These are phyloP conservation scores for Zostera marina DNA, from an alignment of 116 monocot genomes.

Conservation along the genomic window DNA sequence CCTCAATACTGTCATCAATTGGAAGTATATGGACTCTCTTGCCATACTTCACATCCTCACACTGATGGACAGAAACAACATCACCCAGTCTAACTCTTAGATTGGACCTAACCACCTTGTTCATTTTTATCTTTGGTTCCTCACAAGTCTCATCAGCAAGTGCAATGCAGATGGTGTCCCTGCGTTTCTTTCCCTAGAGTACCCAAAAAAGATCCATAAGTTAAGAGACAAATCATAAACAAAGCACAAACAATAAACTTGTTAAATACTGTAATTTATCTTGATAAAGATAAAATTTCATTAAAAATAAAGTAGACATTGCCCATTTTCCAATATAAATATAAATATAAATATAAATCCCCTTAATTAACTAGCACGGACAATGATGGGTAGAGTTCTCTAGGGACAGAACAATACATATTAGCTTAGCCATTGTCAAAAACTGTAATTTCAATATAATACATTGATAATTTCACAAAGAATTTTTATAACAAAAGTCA, in stretches of 20 bases:
- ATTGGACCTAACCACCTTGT: constrained; percentile 52
- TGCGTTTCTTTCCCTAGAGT: constrained; percentile 53
- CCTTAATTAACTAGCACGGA: no score
- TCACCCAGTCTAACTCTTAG: constrained; percentile 50
- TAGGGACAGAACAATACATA: no score
- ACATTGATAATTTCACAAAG: no score
- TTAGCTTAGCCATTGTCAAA: no score
- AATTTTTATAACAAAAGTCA: no score
- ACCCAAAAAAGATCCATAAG: background rate
- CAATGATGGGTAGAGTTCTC: no score
- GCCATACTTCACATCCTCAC: constrained; percentile 68
- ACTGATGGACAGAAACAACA: constrained; percentile 57
- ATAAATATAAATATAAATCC: no score
- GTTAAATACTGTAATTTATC: background rate
- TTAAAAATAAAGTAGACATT: no score
- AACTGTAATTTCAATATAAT: no score
- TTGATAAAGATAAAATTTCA: no score
- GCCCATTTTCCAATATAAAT: no score
- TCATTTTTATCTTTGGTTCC: constrained; percentile 59
- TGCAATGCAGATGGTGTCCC: constrained; percentile 57
- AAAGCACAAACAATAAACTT: background rate
- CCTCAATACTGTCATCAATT: constrained; percentile 57
- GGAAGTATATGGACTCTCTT: constrained; percentile 58
- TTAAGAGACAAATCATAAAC: background rate
- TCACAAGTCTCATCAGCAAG: constrained; percentile 61